Evolutionary conservation across 129 eudicot genomes (phyloP).

Genomic region (Arctium minus): DNA sequence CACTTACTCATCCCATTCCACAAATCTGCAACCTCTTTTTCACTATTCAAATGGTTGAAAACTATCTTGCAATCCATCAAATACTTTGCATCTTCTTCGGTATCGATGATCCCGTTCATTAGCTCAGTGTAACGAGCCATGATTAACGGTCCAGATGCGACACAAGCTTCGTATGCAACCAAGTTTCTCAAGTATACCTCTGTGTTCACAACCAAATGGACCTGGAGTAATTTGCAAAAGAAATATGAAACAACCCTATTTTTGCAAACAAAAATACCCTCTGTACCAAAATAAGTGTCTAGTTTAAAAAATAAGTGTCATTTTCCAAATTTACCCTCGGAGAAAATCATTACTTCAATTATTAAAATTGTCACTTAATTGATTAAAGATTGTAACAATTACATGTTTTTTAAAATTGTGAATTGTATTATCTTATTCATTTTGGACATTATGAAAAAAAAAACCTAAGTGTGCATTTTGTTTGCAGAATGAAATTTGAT

Average conservation of each 20-base stretch:
- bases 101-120: conserved; percentile 77
- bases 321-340: too few species aligned
- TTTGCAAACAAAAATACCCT: too few species aligned
- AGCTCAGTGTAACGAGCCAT: conserved; percentile 71
- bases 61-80: conserved; percentile 48
- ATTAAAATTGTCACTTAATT: too few species aligned
- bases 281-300: too few species aligned
- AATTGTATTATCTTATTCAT: too few species aligned
- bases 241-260: neutral
- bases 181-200: conserved; percentile 52
- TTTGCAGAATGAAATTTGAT: too few species aligned
- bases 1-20: conserved; percentile 85
- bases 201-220: conserved; percentile 38
- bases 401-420: too few species aligned
- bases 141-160: conserved; percentile 47
- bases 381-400: too few species aligned
- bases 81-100: conserved; percentile 45
- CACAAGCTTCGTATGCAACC: conserved; percentile 70
- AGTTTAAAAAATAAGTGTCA: too few species aligned
- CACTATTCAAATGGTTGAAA: conserved; percentile 61
- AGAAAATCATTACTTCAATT: too few species aligned
- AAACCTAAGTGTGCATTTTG: too few species aligned
- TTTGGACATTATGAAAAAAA: too few species aligned
- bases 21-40: conserved; percentile 59
- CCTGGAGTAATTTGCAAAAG: neutral